Evolutionary conservation across 2,329 filamentous ascomycete species (phyloP).

Genomic region (Ascochyta fabae): DNA sequence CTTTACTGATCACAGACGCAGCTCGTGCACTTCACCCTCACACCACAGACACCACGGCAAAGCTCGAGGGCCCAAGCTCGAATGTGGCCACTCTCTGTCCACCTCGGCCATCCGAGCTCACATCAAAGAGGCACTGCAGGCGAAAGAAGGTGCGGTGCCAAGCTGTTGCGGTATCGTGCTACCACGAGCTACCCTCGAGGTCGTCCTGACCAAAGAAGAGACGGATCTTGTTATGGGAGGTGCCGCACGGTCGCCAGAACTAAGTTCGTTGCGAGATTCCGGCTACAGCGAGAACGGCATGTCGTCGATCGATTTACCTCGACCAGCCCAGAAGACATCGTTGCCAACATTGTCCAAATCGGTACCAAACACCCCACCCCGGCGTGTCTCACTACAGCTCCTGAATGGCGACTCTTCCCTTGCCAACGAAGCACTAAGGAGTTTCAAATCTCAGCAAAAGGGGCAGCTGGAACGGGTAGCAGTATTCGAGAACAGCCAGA

Average conservation of each 20-base stretch:
- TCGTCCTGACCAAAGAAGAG: slow-evolving; percentile 49
- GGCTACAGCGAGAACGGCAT: slow-evolving; percentile 37
- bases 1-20: slow-evolving; percentile 26
- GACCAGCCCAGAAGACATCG: slow-evolving; percentile 8
- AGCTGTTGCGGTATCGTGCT: slow-evolving; percentile 52
- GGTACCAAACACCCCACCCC: slow-evolving; percentile 12
- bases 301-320: slow-evolving; percentile 30
- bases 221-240: slow-evolving; percentile 35
- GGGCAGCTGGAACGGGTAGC: slow-evolving; percentile 40
- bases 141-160: slow-evolving; percentile 41
- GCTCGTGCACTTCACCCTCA: slow-evolving; percentile 35
- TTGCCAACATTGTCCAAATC: slow-evolving; percentile 18
- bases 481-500: slow-evolving; percentile 43
- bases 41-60: slow-evolving; percentile 35
- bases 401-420: slow-evolving; percentile 28
- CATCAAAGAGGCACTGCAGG: slow-evolving; percentile 45
- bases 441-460: slow-evolving; percentile 35
- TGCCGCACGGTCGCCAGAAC: slow-evolving; percentile 22
- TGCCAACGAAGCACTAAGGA: slow-evolving; percentile 36
- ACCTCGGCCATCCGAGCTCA: slow-evolving; percentile 36
- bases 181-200: slow-evolving; percentile 49
- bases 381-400: slow-evolving; percentile 14
- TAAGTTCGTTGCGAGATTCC: slow-evolving; percentile 30
- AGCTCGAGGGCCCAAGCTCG: slow-evolving; percentile 33
- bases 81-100: slow-evolving; percentile 42